phyloP scores from a whole-genome alignment of 352 stramenopile genomes.

The Pythium brachiatum region DNA sequence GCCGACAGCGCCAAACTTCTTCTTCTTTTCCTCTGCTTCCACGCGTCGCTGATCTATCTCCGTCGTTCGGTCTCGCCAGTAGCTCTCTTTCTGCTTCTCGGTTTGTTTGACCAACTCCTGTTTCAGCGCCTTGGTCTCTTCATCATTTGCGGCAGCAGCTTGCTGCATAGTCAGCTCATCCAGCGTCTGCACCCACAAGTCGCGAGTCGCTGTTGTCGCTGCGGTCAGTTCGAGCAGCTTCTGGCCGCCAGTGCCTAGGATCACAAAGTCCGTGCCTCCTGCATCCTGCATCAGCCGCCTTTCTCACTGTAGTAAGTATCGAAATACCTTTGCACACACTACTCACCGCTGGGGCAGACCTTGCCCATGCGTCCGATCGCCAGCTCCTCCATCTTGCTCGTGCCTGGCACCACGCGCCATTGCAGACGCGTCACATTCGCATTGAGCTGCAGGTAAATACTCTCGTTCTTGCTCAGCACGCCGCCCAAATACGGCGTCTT shows the following conservation, averaged over 20 bases:
- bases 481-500: constrained; percentile 59
- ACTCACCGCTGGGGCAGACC: constrained; percentile 51
- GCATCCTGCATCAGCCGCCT: neutral
- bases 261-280: constrained; percentile 35
- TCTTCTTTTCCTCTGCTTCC: constrained; percentile 74
- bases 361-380: constrained; percentile 50
- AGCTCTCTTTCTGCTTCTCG: constrained; percentile 66
- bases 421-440: constrained; percentile 35
- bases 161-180: constrained; percentile 49
- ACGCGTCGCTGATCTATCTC: constrained; percentile 57
- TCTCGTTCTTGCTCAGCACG: constrained; percentile 56
- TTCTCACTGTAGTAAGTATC: too few species aligned
- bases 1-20: constrained; percentile 59
- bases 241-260: constrained; percentile 50
- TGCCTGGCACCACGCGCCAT: constrained; percentile 44
- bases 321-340: neutral
- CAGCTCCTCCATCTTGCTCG: constrained; percentile 46
- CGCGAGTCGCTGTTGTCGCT: constrained; percentile 34
- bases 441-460: constrained; percentile 62
- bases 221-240: constrained; percentile 66
- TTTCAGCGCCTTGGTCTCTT: constrained; percentile 40
- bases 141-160: constrained; percentile 10
- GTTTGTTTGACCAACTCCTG: constrained; percentile 54
- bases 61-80: constrained; percentile 66
- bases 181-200: constrained; percentile 68